Evolutionary conservation across 805 yeast genomes (phyloP).

Genomic region (Lachancea sp.): DNA sequence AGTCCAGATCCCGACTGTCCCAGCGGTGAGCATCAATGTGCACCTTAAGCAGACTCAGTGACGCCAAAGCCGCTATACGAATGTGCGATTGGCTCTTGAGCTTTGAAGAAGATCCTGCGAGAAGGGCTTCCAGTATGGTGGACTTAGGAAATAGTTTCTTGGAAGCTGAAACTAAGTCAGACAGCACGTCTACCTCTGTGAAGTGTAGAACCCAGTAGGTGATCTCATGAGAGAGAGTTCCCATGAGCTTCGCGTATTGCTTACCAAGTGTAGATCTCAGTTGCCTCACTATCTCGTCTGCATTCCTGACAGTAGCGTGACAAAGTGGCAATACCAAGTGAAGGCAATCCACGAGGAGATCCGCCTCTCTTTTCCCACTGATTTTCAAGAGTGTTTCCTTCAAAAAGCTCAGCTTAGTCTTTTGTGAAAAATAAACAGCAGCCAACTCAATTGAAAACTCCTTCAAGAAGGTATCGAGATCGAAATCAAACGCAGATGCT

Average conservation of each 20-base stretch:
- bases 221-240: constrained; percentile 1
- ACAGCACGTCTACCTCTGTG: constrained; percentile 3
- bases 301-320: constrained; percentile 11
- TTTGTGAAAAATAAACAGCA: constrained; percentile 18
- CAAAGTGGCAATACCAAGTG: constrained; percentile 19
- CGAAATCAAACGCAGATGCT: constrained; percentile 18
- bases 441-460: constrained; percentile 16
- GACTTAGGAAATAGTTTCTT: background rate
- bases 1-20: constrained; percentile 8
- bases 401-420: constrained; percentile 7
- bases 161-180: background rate
- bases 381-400: constrained; percentile 8
- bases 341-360: constrained; percentile 12
- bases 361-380: constrained; percentile 8
- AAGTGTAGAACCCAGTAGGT: constrained; percentile 9
- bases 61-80: constrained; percentile 10
- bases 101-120: background rate
- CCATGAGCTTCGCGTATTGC: background rate
- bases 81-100: constrained; percentile 7
- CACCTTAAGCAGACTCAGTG: constrained; percentile 6
- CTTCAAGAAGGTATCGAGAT: constrained; percentile 10
- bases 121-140: background rate
- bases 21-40: background rate
- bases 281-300: constrained; percentile 10
- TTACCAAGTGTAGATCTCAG: constrained; percentile 11